Evolutionary conservation across 495 filamentous ascomycete species (phyloP).

Genomic region (Penicillium maclennaniae): DNA sequence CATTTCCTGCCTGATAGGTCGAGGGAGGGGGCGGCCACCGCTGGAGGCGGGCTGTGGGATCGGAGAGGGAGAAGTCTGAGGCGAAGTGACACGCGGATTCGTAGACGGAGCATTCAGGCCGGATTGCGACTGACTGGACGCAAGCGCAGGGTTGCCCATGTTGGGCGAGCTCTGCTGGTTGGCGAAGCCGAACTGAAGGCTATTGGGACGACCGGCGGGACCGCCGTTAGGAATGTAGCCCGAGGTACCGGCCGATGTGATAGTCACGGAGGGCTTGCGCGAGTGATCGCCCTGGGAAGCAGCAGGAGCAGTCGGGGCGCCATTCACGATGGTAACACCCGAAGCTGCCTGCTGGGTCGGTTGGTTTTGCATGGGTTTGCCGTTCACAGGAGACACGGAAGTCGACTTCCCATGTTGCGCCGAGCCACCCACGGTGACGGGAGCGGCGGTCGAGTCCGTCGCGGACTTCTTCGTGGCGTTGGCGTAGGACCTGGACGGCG

Average conservation of each 20-base stretch:
- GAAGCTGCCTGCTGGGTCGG: conserved; percentile 31
- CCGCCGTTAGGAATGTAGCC: conserved; percentile 74
- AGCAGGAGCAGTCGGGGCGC: conserved; percentile 51
- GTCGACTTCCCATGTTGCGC: conserved; percentile 80
- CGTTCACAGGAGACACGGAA: conserved; percentile 77
- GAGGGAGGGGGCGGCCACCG: conserved; percentile 77
- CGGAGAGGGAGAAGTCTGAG: conserved; percentile 76
- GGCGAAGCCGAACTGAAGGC: conserved; percentile 74
- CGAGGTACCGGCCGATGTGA: conserved; percentile 71
- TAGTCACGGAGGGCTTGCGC: conserved; percentile 82
- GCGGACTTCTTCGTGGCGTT: conserved; percentile 78
- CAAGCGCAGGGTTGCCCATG: conserved; percentile 47
- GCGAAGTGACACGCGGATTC: conserved; percentile 65
- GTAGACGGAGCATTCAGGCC: conserved; percentile 60
- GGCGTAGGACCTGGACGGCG: conserved; percentile 58
- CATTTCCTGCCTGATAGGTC: conserved; percentile 57
- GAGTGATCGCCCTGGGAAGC: conserved; percentile 66
- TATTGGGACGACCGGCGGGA: conserved; percentile 55
- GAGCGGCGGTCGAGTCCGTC: conserved; percentile 60
- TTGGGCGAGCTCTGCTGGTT: conserved; percentile 64
- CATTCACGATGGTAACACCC: conserved; percentile 67
- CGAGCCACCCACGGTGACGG: conserved; percentile 67
- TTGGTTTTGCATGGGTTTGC: conserved; percentile 61
- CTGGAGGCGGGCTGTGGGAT: conserved; percentile 84
- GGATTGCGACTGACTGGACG: conserved; percentile 43